Conservation (phyloP, 139 green algal genomes). For the Deuterostichococcus epilithicus region DNA sequence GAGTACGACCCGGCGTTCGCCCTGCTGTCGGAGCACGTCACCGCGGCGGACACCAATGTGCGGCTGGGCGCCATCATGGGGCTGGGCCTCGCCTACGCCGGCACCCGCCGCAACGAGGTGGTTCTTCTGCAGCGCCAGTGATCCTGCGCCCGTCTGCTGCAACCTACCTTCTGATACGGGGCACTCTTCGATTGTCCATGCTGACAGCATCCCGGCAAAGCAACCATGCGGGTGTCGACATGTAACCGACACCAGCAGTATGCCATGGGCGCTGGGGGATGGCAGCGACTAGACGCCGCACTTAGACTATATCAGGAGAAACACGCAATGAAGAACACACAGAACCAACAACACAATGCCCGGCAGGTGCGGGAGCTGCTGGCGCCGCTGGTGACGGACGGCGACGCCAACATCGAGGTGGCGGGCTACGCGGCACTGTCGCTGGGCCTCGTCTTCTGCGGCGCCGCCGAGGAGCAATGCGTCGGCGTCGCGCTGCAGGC, state of each 20-base stretch:
- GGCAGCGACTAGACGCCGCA: too few relatives aligned
- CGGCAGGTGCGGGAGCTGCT: conserved; percentile 64
- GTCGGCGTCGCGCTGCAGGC: background rate
- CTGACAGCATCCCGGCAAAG: too few relatives aligned
- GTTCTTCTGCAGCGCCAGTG: too few relatives aligned
- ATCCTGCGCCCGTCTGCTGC: too few relatives aligned
- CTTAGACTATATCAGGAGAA: too few relatives aligned
- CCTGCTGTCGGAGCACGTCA: conserved; percentile 88
- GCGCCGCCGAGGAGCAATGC: conserved; percentile 46
- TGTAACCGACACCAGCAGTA: too few relatives aligned
- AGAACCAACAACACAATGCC: conserved; percentile 1
- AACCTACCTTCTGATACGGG: too few relatives aligned
- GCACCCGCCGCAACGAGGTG: conserved; percentile 41
- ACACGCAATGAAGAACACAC: too few relatives aligned
- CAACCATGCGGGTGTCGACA: too few relatives aligned
- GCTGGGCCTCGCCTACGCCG: conserved; percentile 96
- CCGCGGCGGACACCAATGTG: conserved; percentile 63
- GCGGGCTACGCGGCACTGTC: conserved; percentile 78
- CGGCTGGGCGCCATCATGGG: conserved; percentile 86
- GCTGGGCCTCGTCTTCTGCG: conserved; percentile 87
- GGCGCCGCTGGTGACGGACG: conserved; percentile 66
- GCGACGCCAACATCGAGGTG: conserved; percentile 77
- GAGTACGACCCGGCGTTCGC: conserved; percentile 96
- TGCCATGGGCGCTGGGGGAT: too few relatives aligned
- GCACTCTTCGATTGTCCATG: too few relatives aligned